A percentile compares a stretch with the other conserved stretches of the same genome.
Evolutionary conservation across 1,284 basidiomycete species (phyloP).

Genomic region (Ceratobasidium sp.): DNA sequence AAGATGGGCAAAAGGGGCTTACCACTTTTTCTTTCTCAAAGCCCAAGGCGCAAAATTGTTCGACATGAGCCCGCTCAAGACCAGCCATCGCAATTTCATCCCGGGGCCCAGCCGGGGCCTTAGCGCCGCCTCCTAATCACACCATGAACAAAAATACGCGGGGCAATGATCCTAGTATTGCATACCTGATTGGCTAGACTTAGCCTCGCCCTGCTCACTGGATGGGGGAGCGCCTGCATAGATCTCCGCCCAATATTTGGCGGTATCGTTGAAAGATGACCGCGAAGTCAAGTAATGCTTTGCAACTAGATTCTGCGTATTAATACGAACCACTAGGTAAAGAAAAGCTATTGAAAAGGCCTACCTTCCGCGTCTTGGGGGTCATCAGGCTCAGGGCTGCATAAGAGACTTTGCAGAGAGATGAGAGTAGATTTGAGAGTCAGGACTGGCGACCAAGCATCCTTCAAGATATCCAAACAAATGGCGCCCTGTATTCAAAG

Average conservation of each 20-base stretch:
- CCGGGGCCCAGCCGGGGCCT: neutral
- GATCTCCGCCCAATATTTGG: conserved; percentile 91
- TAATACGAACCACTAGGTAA: conserved; percentile 16
- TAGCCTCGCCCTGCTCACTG: neutral
- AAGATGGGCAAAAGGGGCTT: conserved; percentile 56
- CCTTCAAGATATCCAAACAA: conserved; percentile 75
- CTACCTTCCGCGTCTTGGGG: conserved; percentile 92
- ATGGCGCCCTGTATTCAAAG: conserved; percentile 18
- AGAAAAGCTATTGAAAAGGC: conserved; percentile 39
- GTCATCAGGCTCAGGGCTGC: conserved; percentile 95
- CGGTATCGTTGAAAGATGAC: conserved; percentile 89
- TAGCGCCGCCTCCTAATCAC: conserved; percentile 64
- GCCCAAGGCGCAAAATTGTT: conserved; percentile 76
- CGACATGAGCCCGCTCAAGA: conserved; percentile 55
- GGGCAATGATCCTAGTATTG: neutral
- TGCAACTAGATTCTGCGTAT: conserved; percentile 66
- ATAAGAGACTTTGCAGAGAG: conserved; percentile 94
- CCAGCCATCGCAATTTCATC: conserved; percentile 48
- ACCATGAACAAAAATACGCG: neutral
- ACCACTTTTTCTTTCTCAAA: conserved; percentile 82
- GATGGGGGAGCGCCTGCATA: conserved; percentile 77
- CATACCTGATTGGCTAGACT: conserved; percentile 11
- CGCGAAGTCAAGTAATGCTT: conserved; percentile 95
- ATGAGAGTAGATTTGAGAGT: conserved; percentile 98
- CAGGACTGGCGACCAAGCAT: conserved; percentile 92